Evolutionary conservation across 2,329 filamentous ascomycete species (phyloP).

Genomic region (Cladobotryum protrusum): DNA sequence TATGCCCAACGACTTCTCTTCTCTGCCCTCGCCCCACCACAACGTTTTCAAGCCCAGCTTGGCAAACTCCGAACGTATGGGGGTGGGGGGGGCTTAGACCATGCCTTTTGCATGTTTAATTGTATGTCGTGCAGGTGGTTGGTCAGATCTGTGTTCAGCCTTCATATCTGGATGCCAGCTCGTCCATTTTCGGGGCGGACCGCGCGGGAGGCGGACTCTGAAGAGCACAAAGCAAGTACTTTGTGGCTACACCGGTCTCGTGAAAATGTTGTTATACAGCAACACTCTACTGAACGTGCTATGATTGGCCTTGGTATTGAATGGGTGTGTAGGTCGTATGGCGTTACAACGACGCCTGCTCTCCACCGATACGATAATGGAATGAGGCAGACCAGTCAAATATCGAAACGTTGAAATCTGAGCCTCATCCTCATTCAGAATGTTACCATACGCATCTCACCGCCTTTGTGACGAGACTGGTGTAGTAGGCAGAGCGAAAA

Average conservation of each 20-base stretch:
- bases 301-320: not conserved
- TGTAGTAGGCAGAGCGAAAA: not conserved
- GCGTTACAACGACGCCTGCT: not conserved
- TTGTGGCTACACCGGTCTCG: not conserved
- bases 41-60: not conserved
- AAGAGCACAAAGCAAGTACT: not conserved
- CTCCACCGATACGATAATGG: not conserved
- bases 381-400: conserved; percentile 3
- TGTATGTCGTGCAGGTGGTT: not conserved
- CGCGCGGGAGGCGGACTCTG: not conserved
- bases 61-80: not conserved
- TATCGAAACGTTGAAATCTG: conserved; percentile 1
- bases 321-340: not conserved
- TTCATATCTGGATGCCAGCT: not conserved
- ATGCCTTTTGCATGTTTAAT: not conserved
- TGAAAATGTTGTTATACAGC: not conserved
- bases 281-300: not conserved
- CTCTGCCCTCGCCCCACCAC: not conserved
- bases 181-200: not conserved
- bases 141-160: not conserved
- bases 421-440: not conserved
- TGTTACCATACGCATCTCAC: not conserved
- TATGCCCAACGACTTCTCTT: not conserved
- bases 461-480: not conserved
- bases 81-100: conserved; percentile 2